Percentiles rank a stretch among this genome's conserved stretches.
Evolutionary conservation across 352 stramenopile species (phyloP).

Genomic region (Phytophthora palmivora): DNA sequence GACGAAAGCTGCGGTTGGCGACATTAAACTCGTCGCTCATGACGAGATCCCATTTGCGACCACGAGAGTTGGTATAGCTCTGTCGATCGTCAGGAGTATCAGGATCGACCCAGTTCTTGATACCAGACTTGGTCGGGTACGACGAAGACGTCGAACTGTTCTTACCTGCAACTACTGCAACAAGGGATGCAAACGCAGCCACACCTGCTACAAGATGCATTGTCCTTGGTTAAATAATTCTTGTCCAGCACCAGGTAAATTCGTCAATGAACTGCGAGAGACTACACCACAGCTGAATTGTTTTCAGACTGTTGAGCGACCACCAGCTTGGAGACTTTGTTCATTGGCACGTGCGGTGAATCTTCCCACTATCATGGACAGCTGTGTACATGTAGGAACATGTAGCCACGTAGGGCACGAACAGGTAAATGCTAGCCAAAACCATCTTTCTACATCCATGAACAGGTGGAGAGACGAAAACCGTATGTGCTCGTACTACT

Average conservation of each 20-base stretch:
- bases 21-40: constrained; percentile 97
- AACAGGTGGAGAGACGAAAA: constrained; percentile 30
- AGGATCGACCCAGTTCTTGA: constrained; percentile 60
- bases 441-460: constrained; percentile 3
- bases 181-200: not conserved
- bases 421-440: constrained; percentile 16
- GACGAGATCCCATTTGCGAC: constrained; percentile 77
- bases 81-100: constrained; percentile 50
- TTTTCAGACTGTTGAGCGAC: constrained; percentile 10
- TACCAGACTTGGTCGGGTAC: constrained; percentile 60
- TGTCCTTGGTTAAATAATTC: constrained; percentile 8
- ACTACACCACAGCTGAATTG: constrained; percentile 19
- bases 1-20: constrained; percentile 84
- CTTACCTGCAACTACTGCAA: constrained; percentile 15
- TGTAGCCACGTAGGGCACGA: no score
- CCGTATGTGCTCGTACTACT: constrained; percentile 12
- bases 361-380: constrained; percentile 24
- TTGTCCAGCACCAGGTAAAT: constrained; percentile 6
- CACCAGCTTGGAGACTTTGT: constrained; percentile 14
- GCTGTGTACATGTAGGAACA: no score
- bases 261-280: constrained; percentile 16
- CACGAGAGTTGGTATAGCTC: constrained; percentile 50
- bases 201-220: constrained; percentile 23
- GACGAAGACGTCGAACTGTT: constrained; percentile 19
- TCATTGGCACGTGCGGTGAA: constrained; percentile 29